phyloP scores from a whole-genome alignment of 2,329 filamentous ascomycete genomes.

The Stagonosporopsis vannaccii region DNA sequence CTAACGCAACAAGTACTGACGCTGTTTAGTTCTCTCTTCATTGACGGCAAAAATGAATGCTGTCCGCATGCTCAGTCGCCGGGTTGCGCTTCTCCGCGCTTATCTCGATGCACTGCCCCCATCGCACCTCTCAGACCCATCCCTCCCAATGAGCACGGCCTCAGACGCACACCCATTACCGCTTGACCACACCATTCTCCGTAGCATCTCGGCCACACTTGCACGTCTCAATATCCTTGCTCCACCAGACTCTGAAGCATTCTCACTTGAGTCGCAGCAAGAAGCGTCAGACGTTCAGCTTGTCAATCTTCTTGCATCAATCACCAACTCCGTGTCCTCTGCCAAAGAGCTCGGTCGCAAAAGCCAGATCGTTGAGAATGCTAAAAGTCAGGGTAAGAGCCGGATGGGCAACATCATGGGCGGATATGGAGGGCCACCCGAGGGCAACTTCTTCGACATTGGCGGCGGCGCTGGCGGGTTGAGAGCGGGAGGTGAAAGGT shows the following conservation, averaged over 20 bases:
- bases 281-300: slow-evolving; percentile 87
- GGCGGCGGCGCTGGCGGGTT: slow-evolving; percentile 26
- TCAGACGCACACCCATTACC: slow-evolving; percentile 41
- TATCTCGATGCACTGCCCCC: slow-evolving; percentile 79
- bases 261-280: slow-evolving; percentile 74
- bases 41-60: slow-evolving; percentile 91
- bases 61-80: slow-evolving; percentile 84
- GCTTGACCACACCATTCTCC: slow-evolving; percentile 75
- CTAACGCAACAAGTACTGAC: slow-evolving; percentile 10
- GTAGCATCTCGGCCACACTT: slow-evolving; percentile 86
- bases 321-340: slow-evolving; percentile 75
- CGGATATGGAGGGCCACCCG: slow-evolving; percentile 22
- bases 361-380: slow-evolving; percentile 59
- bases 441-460: slow-evolving; percentile 33
- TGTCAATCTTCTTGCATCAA: slow-evolving; percentile 74
- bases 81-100: slow-evolving; percentile 62
- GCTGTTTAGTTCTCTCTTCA: slow-evolving; percentile 62
- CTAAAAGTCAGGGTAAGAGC: slow-evolving; percentile 45
- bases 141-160: slow-evolving; percentile 43
- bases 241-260: slow-evolving; percentile 70
- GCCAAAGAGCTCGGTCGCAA: slow-evolving; percentile 80
- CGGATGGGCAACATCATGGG: slow-evolving; percentile 30
- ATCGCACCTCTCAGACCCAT: slow-evolving; percentile 64
- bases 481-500: slow-evolving; percentile 27
- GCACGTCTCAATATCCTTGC: slow-evolving; percentile 82